Evolutionary conservation across 2,329 filamentous ascomycete genomes (phyloP), one percentile per base, ranked within the genome.

Genomic region (Epichloe festucae): DNA sequence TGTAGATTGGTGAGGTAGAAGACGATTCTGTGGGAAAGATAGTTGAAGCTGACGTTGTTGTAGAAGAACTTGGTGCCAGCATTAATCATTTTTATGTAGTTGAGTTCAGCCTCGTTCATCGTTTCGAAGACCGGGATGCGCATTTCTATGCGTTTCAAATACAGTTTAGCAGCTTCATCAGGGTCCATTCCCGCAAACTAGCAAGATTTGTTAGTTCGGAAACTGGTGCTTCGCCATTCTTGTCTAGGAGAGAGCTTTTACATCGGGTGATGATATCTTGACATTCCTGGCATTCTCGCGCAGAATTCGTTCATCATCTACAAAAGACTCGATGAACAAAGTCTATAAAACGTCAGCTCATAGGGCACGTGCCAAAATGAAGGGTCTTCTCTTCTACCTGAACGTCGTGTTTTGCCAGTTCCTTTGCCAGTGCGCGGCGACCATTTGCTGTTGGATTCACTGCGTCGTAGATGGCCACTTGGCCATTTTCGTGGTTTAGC

Each of bases 61-160:
- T 97, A 91, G 60, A 91, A 85, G 63, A 98, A 85, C 58, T 89
- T 83, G 63, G 91, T 82, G 44, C 93, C 93, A 7, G 93, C 93
- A 60, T 98, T 98, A 65, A 97, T 95, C 91, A 98, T 96, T 73
- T 95, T 96, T 71, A 98, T 91, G 70, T 91, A 98, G 66, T 97
- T 95, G 56, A 98, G 77, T 58, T 97, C 90, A 34, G 78, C 77
- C 67, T 98, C 93, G 61, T 90, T 79, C 89, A 98, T 97, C 1
- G 89, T 95, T 70, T 98, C 90, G 60, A 95, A 98, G 53, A 91
- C 84, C 19, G 93, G 93, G 54, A 98, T 98, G 59, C 93, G 88
- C 60, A 87, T 84, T 56, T 89, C 84, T 63, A 98, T 97, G 48
- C 93, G 84, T 56, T 83, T 80, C 40, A 98, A 78, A 63, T 98